A percentile compares a stretch with the other conserved stretches of the same genome.
Evolutionary conservation across 2,329 filamentous ascomycete species (phyloP).

Genomic region (Chalaropsis thielavioides): DNA sequence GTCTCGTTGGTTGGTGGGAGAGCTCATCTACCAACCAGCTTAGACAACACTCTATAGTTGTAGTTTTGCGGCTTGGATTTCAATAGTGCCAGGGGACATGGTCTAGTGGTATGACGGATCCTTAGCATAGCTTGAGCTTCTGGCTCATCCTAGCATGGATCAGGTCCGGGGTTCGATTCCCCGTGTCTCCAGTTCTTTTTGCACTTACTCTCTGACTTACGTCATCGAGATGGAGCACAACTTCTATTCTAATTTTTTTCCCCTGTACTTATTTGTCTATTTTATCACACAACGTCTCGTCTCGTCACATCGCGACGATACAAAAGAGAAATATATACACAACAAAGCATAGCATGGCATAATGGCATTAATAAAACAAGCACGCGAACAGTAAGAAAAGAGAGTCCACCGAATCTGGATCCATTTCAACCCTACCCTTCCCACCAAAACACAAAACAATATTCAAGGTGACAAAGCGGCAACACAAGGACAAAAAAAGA

Average conservation of each 20-base stretch:
- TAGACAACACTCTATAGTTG: too few species aligned
- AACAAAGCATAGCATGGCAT: background rate
- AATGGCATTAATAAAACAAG: background rate
- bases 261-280: background rate
- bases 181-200: conserved; percentile 16
- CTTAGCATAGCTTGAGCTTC: conserved; percentile 8
- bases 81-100: background rate
- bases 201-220: background rate
- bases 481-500: background rate
- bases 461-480: too few species aligned
- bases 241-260: too few species aligned
- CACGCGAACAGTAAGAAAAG: background rate
- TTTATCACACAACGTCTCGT: background rate
- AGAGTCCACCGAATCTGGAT: too few species aligned
- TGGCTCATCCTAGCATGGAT: conserved; percentile 8
- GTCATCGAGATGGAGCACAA: background rate
- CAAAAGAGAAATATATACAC: background rate
- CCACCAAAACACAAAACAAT: too few species aligned
- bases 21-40: too few species aligned
- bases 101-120: conserved; percentile 11
- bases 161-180: conserved; percentile 19
- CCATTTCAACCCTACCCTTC: too few species aligned
- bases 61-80: too few species aligned
- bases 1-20: too few species aligned
- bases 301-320: too few species aligned